Conservation (phyloP, 805 yeast genomes). For the Saturnispora kantuleensis region DNA sequence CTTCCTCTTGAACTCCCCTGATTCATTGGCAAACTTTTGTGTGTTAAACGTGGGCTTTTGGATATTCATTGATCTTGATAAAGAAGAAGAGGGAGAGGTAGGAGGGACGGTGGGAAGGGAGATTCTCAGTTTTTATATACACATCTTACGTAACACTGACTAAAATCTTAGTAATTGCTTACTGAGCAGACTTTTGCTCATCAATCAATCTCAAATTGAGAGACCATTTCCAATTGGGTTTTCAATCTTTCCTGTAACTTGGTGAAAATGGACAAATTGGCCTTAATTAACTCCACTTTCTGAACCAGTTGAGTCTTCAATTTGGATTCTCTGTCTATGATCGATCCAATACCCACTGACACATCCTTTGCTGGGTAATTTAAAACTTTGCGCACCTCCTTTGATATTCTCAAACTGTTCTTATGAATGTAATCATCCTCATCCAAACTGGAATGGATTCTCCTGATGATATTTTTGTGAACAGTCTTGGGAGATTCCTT, state of each 20-base stretch:
- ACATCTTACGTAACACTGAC: too few relatives aligned
- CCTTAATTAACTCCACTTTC: slow-evolving; percentile 45
- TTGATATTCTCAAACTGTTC: slow-evolving; percentile 69
- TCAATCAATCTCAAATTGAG: slow-evolving; percentile 11
- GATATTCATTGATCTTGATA: background rate
- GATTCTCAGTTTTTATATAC: background rate
- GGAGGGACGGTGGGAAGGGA: background rate
- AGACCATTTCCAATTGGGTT: slow-evolving; percentile 10
- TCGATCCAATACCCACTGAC: slow-evolving; percentile 53
- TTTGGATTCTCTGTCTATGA: slow-evolving; percentile 49
- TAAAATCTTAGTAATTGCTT: background rate
- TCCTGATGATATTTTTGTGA: slow-evolving; percentile 71
- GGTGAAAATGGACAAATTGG: slow-evolving; percentile 46
- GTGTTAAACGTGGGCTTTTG: slow-evolving; percentile 3
- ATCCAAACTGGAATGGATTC: slow-evolving; percentile 52
- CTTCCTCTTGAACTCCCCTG: slow-evolving; percentile 49
- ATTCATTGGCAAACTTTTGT: slow-evolving; percentile 38
- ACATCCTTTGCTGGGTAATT: slow-evolving; percentile 78
- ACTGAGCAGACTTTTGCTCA: too few relatives aligned
- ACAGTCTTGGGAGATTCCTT: slow-evolving; percentile 83
- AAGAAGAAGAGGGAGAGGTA: background rate
- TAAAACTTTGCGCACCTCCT: slow-evolving; percentile 75
- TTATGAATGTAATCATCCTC: slow-evolving; percentile 67
- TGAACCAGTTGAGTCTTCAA: slow-evolving; percentile 47
- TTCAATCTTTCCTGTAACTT: slow-evolving; percentile 25